Conservation (phyloP, 148 eudicot genomes). For the Hydrangea macrophylla region DNA sequence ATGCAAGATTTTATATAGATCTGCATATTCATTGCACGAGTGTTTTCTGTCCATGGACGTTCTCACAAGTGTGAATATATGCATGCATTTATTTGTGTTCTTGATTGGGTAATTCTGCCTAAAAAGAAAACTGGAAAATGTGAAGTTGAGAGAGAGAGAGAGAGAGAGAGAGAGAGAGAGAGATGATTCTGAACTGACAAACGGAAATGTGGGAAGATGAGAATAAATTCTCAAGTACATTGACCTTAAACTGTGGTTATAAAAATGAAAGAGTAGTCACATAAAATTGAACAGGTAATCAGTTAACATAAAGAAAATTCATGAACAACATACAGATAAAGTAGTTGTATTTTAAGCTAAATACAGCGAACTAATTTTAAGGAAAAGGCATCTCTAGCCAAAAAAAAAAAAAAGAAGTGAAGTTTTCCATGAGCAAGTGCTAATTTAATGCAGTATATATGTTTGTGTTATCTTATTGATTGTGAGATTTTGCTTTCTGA, state of each 20-base stretch:
- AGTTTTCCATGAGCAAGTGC: not conserved
- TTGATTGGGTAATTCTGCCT: not conserved
- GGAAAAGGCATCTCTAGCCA: not conserved
- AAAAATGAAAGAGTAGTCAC: not conserved
- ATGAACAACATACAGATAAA: not conserved
- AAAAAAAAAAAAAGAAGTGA: not conserved
- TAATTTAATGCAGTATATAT: not conserved
- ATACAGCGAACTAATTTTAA: not conserved
- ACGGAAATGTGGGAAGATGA: not conserved
- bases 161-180: not conserved
- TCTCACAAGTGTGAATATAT: not conserved
- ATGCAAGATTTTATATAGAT: too few relatives aligned
- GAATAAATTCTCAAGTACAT: not conserved
- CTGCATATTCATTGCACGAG: not conserved
- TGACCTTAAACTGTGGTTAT: too few relatives aligned
- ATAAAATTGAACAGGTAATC: not conserved
- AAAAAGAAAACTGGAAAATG: too few relatives aligned
- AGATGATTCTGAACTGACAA: not conserved
- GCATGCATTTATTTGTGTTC: not conserved
- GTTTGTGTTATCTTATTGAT: not conserved
- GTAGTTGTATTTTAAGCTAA: not conserved
- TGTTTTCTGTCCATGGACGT: not conserved
- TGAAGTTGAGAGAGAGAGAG: not conserved
- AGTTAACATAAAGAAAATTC: not conserved
- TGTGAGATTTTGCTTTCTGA: not conserved